These are phyloP conservation scores for Pichia sp. DNA, from an alignment of 1,139 yeast genomes.

Conservation along the genomic window DNA sequence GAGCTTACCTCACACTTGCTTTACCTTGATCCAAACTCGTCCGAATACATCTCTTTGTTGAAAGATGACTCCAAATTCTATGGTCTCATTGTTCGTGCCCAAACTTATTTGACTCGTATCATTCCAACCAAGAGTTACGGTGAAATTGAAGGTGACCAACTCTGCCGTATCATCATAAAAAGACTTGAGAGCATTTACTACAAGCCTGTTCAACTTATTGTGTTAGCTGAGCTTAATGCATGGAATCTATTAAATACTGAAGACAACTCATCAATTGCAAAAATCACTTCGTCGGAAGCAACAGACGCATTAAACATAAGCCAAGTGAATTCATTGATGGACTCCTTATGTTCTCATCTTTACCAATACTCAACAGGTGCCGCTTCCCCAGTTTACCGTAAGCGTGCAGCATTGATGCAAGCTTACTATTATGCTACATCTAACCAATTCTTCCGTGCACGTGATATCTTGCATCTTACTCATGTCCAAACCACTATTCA, in stretches of 20 bases:
- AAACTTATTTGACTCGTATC: conserved; percentile 72
- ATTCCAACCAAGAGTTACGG: conserved; percentile 43
- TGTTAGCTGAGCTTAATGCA: conserved; percentile 63
- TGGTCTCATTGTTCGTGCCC: conserved; percentile 75
- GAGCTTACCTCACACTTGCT: conserved; percentile 88
- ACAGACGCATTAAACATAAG: conserved; percentile 31
- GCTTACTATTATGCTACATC: conserved; percentile 90
- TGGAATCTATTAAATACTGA: conserved; percentile 45
- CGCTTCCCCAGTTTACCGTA: conserved; percentile 52
- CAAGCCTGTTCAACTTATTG: conserved; percentile 77
- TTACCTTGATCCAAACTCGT: conserved; percentile 89
- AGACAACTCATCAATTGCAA: conserved; percentile 34
- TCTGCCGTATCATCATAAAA: conserved; percentile 74
- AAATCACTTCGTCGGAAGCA: conserved; percentile 32
- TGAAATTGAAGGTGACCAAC: conserved; percentile 49
- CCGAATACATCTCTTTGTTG: conserved; percentile 86
- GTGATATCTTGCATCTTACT: conserved; percentile 81
- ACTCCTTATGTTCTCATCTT: conserved; percentile 60
- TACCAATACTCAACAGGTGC: conserved; percentile 53
- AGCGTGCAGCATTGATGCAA: conserved; percentile 79
- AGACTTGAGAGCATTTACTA: conserved; percentile 91
- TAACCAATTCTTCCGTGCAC: conserved; percentile 76
- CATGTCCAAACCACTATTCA: conserved; percentile 81
- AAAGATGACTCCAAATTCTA: conserved; percentile 82
- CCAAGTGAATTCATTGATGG: conserved; percentile 55